These are phyloP conservation scores for Pseudisothecium myosuroides DNA, from an alignment of 225 moss, liverwort and hornwort genomes.

Conservation along the genomic window DNA sequence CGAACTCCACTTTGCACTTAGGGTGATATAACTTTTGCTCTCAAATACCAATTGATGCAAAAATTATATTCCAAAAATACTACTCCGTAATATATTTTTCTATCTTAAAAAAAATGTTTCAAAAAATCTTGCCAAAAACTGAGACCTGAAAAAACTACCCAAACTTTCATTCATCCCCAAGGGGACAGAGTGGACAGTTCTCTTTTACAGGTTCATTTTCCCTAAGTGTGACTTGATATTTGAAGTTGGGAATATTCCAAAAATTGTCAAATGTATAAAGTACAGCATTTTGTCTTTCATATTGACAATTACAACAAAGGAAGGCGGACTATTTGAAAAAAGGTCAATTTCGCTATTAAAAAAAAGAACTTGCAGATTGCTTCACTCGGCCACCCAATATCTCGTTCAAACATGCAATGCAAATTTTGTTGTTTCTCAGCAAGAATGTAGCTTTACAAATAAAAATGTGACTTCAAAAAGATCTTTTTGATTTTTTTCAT, in stretches of 20 bases:
- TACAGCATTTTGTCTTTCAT: background rate
- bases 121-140: background rate
- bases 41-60: too few relatives aligned
- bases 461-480: background rate
- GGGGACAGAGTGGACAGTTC: background rate
- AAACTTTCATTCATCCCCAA: background rate
- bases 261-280: background rate
- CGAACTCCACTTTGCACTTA: background rate
- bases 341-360: too few relatives aligned
- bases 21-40: too few relatives aligned
- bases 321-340: background rate
- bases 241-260: background rate
- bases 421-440: background rate
- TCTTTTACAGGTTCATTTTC: too few relatives aligned
- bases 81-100: too few relatives aligned
- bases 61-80: background rate
- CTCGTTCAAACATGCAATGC: background rate
- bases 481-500: background rate
- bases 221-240: background rate
- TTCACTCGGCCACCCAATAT: background rate
- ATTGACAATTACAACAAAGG: too few relatives aligned
- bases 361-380: background rate
- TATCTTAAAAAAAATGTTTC: background rate
- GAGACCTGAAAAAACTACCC: background rate
- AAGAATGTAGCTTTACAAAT: too few relatives aligned